Evolutionary conservation across 2,329 filamentous ascomycete species (phyloP).

Genomic region (Diaporthe nobilis): DNA sequence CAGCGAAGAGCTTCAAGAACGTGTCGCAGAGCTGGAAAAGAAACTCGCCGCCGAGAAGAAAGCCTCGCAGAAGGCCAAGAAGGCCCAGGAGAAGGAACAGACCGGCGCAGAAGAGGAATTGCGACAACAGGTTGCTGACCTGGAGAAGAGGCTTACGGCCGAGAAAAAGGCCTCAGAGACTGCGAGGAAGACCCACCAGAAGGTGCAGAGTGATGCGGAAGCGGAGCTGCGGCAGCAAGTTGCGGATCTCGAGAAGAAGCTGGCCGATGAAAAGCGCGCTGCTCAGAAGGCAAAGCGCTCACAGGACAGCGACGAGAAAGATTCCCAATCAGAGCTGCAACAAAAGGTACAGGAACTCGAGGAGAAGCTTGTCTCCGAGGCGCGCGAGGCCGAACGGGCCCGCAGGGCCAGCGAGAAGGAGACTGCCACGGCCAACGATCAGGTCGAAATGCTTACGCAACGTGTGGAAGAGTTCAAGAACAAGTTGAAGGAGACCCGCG

Average conservation of each 20-base stretch:
- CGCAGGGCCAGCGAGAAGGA: slow-evolving; percentile 66
- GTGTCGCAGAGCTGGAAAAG: slow-evolving; percentile 53
- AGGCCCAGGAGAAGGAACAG: slow-evolving; percentile 47
- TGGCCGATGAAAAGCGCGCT: slow-evolving; percentile 40
- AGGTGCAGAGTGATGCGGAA: slow-evolving; percentile 56
- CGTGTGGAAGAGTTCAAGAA: slow-evolving; percentile 78
- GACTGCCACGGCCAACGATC: slow-evolving; percentile 71
- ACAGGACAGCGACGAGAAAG: slow-evolving; percentile 51
- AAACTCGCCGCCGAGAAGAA: slow-evolving; percentile 30
- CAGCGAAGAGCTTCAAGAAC: slow-evolving; percentile 57
- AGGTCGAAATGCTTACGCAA: slow-evolving; percentile 76
- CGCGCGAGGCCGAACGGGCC: slow-evolving; percentile 45
- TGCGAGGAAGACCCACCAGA: slow-evolving; percentile 45
- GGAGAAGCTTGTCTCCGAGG: slow-evolving; percentile 58
- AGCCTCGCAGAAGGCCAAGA: slow-evolving; percentile 50
- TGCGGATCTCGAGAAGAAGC: slow-evolving; percentile 52
- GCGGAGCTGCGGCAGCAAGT: slow-evolving; percentile 57
- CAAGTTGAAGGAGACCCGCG: slow-evolving; percentile 78
- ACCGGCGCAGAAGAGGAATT: slow-evolving; percentile 41
- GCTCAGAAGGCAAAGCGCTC: slow-evolving; percentile 52
- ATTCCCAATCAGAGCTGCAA: slow-evolving; percentile 48
- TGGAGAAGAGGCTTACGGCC: slow-evolving; percentile 70
- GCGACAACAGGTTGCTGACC: slow-evolving; percentile 34
- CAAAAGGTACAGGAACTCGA: slow-evolving; percentile 51
- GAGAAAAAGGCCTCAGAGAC: slow-evolving; percentile 63